Evolutionary conservation across 176 grass and related monocot genomes (phyloP).

Genomic region (Luzula sylvatica): DNA sequence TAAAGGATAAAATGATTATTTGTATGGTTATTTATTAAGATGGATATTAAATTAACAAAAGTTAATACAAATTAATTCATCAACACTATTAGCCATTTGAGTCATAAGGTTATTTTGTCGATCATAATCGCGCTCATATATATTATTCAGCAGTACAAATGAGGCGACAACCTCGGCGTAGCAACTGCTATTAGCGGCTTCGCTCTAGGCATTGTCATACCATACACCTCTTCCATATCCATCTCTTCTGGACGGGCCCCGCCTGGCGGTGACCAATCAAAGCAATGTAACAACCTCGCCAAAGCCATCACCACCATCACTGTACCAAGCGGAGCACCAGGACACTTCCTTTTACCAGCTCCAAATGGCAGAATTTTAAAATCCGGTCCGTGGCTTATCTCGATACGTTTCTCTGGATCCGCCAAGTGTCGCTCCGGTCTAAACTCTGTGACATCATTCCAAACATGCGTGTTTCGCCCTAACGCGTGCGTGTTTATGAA

Average conservation of each 20-base stretch:
- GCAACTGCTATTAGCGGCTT: constrained; percentile 55
- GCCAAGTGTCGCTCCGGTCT: constrained; percentile 35
- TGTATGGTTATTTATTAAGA: too few relatives aligned
- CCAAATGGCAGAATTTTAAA: constrained; percentile 74
- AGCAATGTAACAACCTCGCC: constrained; percentile 56
- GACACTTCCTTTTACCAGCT: constrained; percentile 46
- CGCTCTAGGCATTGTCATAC: constrained; percentile 82
- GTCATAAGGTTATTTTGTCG: too few relatives aligned
- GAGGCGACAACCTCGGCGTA: constrained; percentile 39
- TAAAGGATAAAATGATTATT: too few relatives aligned
- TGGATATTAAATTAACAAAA: too few relatives aligned
- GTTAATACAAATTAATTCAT: too few relatives aligned
- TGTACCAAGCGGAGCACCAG: constrained; percentile 45
- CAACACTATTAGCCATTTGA: too few relatives aligned
- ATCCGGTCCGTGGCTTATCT: constrained; percentile 60
- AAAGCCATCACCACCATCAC: constrained; percentile 37
- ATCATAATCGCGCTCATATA: too few relatives aligned
- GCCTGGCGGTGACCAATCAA: constrained; percentile 49
- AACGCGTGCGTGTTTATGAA: constrained; percentile 58
- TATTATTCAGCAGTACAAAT: constrained; percentile 32
- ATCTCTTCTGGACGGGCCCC: constrained; percentile 55
- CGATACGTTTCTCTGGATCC: constrained; percentile 14
- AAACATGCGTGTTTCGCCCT: constrained; percentile 39
- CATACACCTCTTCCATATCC: constrained; percentile 52
- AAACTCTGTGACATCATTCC: constrained; percentile 41